Evolutionary conservation across 352 stramenopile genomes (phyloP).

Genomic region (Globisporangium recalcitrans): DNA sequence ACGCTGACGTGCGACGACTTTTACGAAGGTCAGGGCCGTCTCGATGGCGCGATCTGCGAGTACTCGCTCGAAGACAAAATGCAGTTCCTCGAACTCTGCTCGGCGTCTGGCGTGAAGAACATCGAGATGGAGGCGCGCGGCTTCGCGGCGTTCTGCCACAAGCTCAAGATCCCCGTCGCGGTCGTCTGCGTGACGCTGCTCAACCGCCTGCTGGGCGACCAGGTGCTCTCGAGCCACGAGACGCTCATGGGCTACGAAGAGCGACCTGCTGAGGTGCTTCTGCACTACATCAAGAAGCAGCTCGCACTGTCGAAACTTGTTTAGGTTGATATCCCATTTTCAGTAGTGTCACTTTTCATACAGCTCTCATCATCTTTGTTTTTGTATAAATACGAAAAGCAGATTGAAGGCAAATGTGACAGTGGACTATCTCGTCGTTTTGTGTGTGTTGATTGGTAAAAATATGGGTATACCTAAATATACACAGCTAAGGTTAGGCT

Average conservation of each 20-base stretch:
- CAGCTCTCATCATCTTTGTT: too few relatives aligned
- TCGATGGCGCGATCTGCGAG: conserved; percentile 76
- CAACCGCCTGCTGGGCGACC: conserved; percentile 67
- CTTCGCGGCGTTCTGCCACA: conserved; percentile 68
- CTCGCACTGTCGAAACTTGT: conserved; percentile 13
- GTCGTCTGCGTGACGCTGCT: conserved; percentile 69
- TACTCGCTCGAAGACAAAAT: conserved; percentile 75
- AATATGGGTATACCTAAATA: neutral
- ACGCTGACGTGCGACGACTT: conserved; percentile 81
- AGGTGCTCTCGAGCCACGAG: conserved; percentile 48
- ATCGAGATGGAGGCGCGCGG: conserved; percentile 78
- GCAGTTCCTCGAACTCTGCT: conserved; percentile 47
- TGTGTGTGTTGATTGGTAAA: too few relatives aligned
- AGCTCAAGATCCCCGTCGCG: conserved; percentile 60
- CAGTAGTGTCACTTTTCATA: too few relatives aligned
- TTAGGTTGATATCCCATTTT: neutral
- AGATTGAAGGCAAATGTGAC: too few relatives aligned
- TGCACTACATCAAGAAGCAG: conserved; percentile 68
- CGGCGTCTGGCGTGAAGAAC: conserved; percentile 60
- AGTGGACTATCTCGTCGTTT: too few relatives aligned
- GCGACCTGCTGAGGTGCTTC: conserved; percentile 42
- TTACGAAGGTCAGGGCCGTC: conserved; percentile 71
- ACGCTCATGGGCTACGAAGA: conserved; percentile 55
- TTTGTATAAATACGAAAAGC: too few relatives aligned
- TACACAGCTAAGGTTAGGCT: too few relatives aligned